A percentile compares a stretch with the other conserved stretches of the same genome.
Evolutionary conservation across 805 yeast species (phyloP).

Genomic region (Millerozyma miso): DNA sequence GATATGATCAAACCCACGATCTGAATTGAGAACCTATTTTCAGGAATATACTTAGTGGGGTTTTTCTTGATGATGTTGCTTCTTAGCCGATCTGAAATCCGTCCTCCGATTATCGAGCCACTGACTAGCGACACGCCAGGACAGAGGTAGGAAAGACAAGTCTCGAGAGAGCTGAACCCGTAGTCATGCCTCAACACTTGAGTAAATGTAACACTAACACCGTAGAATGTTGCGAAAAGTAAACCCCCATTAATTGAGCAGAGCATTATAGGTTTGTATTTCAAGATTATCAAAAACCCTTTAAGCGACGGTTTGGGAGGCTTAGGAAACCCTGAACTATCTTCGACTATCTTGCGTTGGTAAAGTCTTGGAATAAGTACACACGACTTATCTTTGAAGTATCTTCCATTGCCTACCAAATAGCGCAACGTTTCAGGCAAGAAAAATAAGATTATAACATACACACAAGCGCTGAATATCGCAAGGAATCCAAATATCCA

Average conservation of each 20-base stretch:
- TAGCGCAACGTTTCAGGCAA: slow-evolving; percentile 39
- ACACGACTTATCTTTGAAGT: slow-evolving; percentile 12
- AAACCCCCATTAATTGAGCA: slow-evolving; percentile 46
- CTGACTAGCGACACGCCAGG: slow-evolving; percentile 48
- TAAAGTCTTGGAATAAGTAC: slow-evolving; percentile 23
- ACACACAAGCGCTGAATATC: slow-evolving; percentile 21
- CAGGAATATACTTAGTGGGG: slow-evolving; percentile 38
- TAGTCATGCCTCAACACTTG: slow-evolving; percentile 35
- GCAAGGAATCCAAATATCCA: slow-evolving; percentile 32
- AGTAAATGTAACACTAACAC: slow-evolving; percentile 47
- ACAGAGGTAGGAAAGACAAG: slow-evolving; percentile 46
- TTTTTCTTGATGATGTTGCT: slow-evolving; percentile 21
- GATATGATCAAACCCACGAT: slow-evolving; percentile 39
- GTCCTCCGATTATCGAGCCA: slow-evolving; percentile 50
- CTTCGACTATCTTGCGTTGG: slow-evolving; percentile 19
- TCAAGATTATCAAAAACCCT: slow-evolving; percentile 32
- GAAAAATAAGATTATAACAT: slow-evolving; percentile 19
- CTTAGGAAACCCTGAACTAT: slow-evolving; percentile 29
- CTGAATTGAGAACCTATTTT: slow-evolving; percentile 43
- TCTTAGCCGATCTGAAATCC: slow-evolving; percentile 39
- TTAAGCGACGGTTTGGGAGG: slow-evolving; percentile 44
- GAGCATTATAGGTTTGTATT: slow-evolving; percentile 40
- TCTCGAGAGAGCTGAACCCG: slow-evolving; percentile 27
- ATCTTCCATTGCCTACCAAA: slow-evolving; percentile 35
- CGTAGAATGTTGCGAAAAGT: slow-evolving; percentile 53